Base-by-base conservation (phyloP, 1,139 yeast species). In the Kodamaea fungicola region DNA sequence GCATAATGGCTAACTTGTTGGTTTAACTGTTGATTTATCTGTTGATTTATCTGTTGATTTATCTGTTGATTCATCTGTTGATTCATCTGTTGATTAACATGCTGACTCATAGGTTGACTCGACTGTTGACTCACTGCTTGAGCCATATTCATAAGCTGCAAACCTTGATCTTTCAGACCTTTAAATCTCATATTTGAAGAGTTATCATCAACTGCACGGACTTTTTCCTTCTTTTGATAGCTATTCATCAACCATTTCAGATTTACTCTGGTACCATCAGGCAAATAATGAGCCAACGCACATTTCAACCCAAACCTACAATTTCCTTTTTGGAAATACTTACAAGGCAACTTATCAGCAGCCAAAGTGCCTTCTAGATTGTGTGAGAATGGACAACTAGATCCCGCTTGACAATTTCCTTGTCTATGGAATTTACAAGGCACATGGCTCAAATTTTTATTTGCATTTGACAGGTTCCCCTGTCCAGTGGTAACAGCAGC, bases 391-490 rank as follows among this genome's bases (percentile, higher is more conserved):
- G 97, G 97, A 59, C 97, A 92, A 2, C 92, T 72, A 40, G 67
- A 70, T 8, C 97, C 97, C 1, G 97, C 97, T 61, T 89, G 97
- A 60, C 97, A 90, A 12, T 85, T 78, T 0, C 97, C 97, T 57
- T 89, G 96, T 44, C 78, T 72, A 58, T 72, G 89, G 66, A 92
- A 90, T 63, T 90, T 90, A 61, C 98, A 90, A 1, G 98, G 97
- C 28, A 90, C 97, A 61, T 90, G 98, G 38, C 94, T 81, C 38
- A 85, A 70, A 51, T 83, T 70, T 42, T 69, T 70, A 48, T 49
- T 59, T 28, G 43, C 31, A 24, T 33, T 37, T 21, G 34, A 33
- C 8, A 32, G 25, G 24, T 22, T 37, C 19, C 33, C 29, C 25
- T 19, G 12, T 22, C 50, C 44, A 30, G 30, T 55, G 24, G 45